A percentile compares a stretch with the other conserved stretches of the same genome.
These are phyloP conservation scores for Chlamydomonas sp. DNA, from an alignment of 139 green algal genomes.

Conservation along the genomic window DNA sequence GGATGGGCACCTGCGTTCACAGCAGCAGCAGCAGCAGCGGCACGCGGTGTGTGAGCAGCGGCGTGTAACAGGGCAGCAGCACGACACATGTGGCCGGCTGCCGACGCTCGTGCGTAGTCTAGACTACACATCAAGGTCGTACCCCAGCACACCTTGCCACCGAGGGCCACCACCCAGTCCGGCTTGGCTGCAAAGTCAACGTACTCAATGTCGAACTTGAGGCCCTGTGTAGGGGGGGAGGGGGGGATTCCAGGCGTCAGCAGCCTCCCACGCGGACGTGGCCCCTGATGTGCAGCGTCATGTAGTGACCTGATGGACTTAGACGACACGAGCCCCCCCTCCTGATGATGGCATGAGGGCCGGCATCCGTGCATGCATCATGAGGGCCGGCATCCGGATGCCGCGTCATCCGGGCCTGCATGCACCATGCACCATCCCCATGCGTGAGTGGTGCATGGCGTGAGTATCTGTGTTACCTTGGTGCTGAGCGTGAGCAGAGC, in stretches of 20 bases:
- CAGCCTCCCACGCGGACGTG: no score
- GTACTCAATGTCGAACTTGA: no score
- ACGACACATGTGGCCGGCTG: not conserved
- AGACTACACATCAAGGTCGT: not conserved
- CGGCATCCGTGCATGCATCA: no score
- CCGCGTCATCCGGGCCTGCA: no score
- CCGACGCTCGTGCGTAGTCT: not conserved
- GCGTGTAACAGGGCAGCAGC: not conserved
- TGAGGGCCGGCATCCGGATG: no score
- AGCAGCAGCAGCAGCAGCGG: not conserved
- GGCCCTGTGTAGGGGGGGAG: no score
- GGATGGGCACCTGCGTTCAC: slow-evolving; percentile 1
- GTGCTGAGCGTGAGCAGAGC: not conserved
- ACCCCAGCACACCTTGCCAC: not conserved
- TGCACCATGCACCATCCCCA: no score
- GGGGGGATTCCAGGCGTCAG: no score
- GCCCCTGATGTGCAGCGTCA: not conserved
- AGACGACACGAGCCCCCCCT: not conserved
- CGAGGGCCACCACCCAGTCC: not conserved
- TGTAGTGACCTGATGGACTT: not conserved
- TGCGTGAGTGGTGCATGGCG: no score
- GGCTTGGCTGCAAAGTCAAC: slow-evolving; percentile 7
- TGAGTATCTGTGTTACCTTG: slow-evolving; percentile 8
- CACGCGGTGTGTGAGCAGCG: not conserved
- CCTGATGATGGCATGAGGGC: no score